phyloP scores from a whole-genome alignment of 139 green algal genomes.

The Dunaliella primolecta region DNA sequence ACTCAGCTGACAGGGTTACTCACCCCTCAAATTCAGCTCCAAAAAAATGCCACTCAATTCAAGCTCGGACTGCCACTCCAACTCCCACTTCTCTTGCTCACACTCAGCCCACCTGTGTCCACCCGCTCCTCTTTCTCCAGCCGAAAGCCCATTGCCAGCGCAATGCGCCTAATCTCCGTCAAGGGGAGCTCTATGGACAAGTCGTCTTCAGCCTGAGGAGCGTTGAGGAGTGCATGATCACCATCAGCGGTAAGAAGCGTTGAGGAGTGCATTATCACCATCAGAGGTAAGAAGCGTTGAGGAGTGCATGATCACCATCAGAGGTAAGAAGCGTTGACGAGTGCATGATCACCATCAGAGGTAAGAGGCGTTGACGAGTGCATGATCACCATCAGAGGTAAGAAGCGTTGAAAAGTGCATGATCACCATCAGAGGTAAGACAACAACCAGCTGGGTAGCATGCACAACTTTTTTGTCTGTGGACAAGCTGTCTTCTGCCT shows the following conservation, averaged over 20 bases:
- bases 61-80: too few relatives aligned
- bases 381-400: too few relatives aligned
- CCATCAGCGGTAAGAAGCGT: not conserved
- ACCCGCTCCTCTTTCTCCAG: slow-evolving; percentile 36
- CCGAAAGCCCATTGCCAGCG: slow-evolving; percentile 53
- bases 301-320: not conserved
- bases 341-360: not conserved
- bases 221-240: not conserved
- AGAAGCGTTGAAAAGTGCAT: too few relatives aligned
- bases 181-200: slow-evolving; percentile 77
- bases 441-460: too few relatives aligned
- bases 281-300: not conserved
- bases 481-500: too few relatives aligned
- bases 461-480: too few relatives aligned
- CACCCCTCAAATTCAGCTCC: too few relatives aligned
- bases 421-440: too few relatives aligned
- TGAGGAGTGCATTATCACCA: not conserved
- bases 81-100: too few relatives aligned
- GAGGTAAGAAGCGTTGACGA: too few relatives aligned
- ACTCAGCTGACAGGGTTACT: too few relatives aligned
- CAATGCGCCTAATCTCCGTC: slow-evolving; percentile 58
- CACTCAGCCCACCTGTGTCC: not conserved
- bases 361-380: not conserved
- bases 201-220: slow-evolving; percentile 26
- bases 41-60: too few relatives aligned